Evolutionary conservation across 108 stramenopile species (phyloP), one percentile per base, ranked within the genome.

Genomic region (Skeletonema grethae): DNA sequence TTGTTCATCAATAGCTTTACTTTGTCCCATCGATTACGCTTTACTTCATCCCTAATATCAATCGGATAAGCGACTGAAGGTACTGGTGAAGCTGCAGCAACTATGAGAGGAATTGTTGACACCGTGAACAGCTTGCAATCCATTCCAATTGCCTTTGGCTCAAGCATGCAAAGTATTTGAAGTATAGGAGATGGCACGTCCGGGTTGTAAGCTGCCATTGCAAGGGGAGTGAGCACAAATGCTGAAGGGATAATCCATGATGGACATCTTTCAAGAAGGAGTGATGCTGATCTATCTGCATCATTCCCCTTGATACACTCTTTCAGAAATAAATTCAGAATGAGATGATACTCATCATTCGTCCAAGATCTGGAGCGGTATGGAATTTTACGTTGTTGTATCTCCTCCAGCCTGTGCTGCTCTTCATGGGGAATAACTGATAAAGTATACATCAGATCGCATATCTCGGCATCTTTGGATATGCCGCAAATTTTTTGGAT

Each of bases 191-290:
- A 20, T 7, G 69, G n/a, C 5, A 79, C 70, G 48, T 79, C 77
- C 0, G 70, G 77, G 59, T 79, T 79, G 70, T 79, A 79, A n/a
- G 77, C 69, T 20, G 70, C 70, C 16, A 79, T 72, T 15, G 70
- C 70, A 43, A 79, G 39, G 16, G 77, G 70, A 30, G 65, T 72
- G 18, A 79, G 9, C 3, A 12, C 30, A 20, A 68, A 61, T 2
- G 12, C 7, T 9, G 65, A 61, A 12, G 58, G 7, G 16, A 71
- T 31, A 15, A 67, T 46, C 77, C 70, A 71, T 28, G 10, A 34
- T 2, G 69, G 69, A 15, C 35, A 64, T 25, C 5, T 15, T 8
- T 38, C 18, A 22, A 76, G 62, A 29, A 57, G 58, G 2, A 11
- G 7, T 4, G 34, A 12, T 36, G 18, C 29, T 34, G 32, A 34